phyloP scores from a whole-genome alignment of 2,329 filamentous ascomycete genomes.

The Aspergillus fischeri region DNA sequence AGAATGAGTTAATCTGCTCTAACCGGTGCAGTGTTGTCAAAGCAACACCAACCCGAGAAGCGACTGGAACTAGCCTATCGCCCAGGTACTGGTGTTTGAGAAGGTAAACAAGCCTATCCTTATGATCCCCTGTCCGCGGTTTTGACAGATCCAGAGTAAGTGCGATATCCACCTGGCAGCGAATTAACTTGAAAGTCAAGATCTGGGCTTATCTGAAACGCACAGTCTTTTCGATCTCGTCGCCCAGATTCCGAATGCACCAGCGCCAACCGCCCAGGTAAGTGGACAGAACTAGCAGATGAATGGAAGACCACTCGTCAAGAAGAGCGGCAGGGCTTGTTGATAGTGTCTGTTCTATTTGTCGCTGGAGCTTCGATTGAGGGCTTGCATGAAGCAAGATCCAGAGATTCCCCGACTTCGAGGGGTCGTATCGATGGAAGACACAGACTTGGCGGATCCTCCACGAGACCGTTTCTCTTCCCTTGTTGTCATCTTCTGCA shows the following conservation, averaged over 20 bases:
- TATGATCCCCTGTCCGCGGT: not conserved
- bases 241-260: constrained; percentile 9
- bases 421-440: constrained; percentile 13
- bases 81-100: constrained; percentile 12
- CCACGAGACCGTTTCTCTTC: constrained; percentile 3
- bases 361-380: constrained; percentile 4
- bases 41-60: constrained; percentile 5
- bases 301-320: constrained; percentile 9
- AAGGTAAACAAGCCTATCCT: not conserved
- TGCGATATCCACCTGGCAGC: constrained; percentile 8
- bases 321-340: not conserved
- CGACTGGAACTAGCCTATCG: constrained; percentile 5
- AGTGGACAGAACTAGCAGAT: constrained; percentile 7
- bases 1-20: constrained; percentile 5
- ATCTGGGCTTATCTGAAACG: not conserved
- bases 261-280: constrained; percentile 13
- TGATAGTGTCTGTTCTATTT: constrained; percentile 2
- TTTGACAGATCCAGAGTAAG: constrained; percentile 10
- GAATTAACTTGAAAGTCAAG: not conserved
- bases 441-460: constrained; percentile 16
- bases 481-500: constrained; percentile 2
- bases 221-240: constrained; percentile 10
- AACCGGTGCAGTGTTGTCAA: constrained; percentile 8
- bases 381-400: constrained; percentile 13
- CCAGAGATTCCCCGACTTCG: constrained; percentile 11